Percentiles rank a stretch among this genome's conserved stretches.
Conservation (phyloP, 2,329 filamentous ascomycete species). For the Claviceps maximensis region DNA sequence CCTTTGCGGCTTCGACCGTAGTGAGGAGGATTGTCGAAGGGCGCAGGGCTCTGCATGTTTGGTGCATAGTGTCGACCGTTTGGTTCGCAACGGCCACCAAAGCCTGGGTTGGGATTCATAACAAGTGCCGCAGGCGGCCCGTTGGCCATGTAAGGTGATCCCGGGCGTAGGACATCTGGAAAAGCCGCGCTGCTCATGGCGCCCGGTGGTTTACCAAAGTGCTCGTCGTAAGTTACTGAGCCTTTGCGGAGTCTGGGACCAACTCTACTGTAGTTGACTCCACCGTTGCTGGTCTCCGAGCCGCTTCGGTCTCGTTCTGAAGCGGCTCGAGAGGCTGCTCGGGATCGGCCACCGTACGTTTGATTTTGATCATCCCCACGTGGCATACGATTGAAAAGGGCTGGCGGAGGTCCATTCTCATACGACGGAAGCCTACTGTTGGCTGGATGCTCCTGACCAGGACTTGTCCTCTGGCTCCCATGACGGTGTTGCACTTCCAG, state of each 20-base stretch:
- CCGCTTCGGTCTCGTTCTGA: constrained; percentile 40
- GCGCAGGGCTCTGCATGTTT: background rate
- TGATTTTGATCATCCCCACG: constrained; percentile 29
- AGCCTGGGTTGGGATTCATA: background rate
- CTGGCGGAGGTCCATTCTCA: constrained; percentile 31
- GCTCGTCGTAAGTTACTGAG: constrained; percentile 24
- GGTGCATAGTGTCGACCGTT: constrained; percentile 13
- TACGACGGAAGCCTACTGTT: constrained; percentile 26
- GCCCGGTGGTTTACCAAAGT: constrained; percentile 9
- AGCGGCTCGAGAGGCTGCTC: constrained; percentile 18
- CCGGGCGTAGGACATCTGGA: background rate
- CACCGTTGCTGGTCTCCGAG: constrained; percentile 39
- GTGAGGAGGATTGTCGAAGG: constrained; percentile 8
- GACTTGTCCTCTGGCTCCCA: constrained; percentile 5
- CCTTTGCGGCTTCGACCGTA: constrained; percentile 22
- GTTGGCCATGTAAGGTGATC: background rate
- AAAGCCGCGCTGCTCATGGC: background rate
- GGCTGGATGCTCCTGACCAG: constrained; percentile 11
- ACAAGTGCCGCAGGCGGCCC: background rate
- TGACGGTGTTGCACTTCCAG: constrained; percentile 33
- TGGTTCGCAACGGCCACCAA: constrained; percentile 3
- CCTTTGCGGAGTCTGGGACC: constrained; percentile 27
- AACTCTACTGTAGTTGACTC: constrained; percentile 26
- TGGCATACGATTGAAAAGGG: constrained; percentile 30
- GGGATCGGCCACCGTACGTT: constrained; percentile 15